phyloP scores from a whole-genome alignment of 768 basidiomycete species.

The Pleurotus giganteus region DNA sequence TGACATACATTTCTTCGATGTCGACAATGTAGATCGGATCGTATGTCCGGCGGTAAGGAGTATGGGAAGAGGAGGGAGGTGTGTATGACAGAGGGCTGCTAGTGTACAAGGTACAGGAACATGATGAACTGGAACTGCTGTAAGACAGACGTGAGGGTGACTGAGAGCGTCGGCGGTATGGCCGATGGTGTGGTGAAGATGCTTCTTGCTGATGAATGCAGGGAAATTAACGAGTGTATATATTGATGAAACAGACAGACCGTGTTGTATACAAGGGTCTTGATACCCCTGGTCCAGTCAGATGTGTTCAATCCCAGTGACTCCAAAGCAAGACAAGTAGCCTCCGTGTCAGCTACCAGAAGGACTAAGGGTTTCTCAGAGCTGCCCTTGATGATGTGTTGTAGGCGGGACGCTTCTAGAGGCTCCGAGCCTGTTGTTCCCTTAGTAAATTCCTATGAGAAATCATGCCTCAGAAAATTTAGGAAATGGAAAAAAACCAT shows the following conservation, averaged over 20 bases:
- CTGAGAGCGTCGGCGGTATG: neutral
- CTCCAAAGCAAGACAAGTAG: neutral
- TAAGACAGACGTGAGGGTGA: neutral
- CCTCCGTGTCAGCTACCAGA: neutral
- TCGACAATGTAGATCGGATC: constrained; percentile 1
- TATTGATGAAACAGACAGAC: neutral
- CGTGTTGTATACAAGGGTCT: neutral
- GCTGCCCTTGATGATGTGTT: neutral
- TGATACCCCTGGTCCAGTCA: neutral
- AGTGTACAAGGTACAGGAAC: too few relatives aligned
- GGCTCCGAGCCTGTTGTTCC: neutral
- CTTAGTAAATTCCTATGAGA: neutral
- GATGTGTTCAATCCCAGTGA: neutral
- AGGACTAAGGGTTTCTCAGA: neutral
- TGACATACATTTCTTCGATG: neutral
- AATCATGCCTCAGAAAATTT: neutral
- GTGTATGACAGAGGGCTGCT: neutral
- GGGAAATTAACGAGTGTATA: neutral
- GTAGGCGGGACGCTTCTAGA: neutral
- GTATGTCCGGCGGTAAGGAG: neutral
- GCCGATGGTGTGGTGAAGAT: neutral
- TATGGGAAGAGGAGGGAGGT: neutral
- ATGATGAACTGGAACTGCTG: too few relatives aligned
- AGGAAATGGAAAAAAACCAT: neutral
- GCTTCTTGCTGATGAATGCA: neutral